phyloP scores from a whole-genome alignment of 495 filamentous ascomycete genomes.

The Penicillium atrosanguineum region DNA sequence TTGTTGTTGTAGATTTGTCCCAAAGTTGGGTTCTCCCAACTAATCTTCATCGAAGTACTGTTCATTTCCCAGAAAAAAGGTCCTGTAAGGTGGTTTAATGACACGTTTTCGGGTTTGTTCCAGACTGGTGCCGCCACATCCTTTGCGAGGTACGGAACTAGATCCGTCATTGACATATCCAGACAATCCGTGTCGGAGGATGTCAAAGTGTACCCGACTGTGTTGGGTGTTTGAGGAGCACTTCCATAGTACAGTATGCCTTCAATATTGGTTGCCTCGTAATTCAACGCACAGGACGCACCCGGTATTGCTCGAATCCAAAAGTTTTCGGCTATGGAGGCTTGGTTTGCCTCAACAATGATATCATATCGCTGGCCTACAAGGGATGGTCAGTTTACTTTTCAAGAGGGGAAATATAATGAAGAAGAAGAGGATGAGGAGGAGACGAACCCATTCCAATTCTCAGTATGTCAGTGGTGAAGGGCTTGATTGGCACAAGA shows the following conservation, averaged over 20 bases:
- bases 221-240: neutral
- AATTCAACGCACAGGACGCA: constrained; percentile 40
- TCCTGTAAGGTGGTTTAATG: neutral
- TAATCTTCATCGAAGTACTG: constrained; percentile 18
- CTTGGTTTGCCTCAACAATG: constrained; percentile 59
- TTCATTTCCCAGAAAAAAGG: constrained; percentile 28
- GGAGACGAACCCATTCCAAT: constrained; percentile 54
- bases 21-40: constrained; percentile 23
- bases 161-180: constrained; percentile 1
- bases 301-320: constrained; percentile 64
- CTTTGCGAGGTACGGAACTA: constrained; percentile 14
- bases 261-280: constrained; percentile 45
- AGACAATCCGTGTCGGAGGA: neutral
- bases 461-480: constrained; percentile 39
- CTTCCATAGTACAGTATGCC: constrained; percentile 56
- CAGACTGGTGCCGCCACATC: constrained; percentile 11
- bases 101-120: constrained; percentile 13
- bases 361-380: constrained; percentile 66
- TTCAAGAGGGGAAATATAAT: neutral
- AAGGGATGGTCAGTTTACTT: neutral
- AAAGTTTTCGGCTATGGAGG: constrained; percentile 44
- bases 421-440: constrained; percentile 8
- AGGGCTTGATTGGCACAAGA: constrained; percentile 49
- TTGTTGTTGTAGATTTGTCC: constrained; percentile 18
- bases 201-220: neutral